Evolutionary conservation across 495 filamentous ascomycete species (phyloP).

Genomic region (Trichoderma reesei): DNA sequence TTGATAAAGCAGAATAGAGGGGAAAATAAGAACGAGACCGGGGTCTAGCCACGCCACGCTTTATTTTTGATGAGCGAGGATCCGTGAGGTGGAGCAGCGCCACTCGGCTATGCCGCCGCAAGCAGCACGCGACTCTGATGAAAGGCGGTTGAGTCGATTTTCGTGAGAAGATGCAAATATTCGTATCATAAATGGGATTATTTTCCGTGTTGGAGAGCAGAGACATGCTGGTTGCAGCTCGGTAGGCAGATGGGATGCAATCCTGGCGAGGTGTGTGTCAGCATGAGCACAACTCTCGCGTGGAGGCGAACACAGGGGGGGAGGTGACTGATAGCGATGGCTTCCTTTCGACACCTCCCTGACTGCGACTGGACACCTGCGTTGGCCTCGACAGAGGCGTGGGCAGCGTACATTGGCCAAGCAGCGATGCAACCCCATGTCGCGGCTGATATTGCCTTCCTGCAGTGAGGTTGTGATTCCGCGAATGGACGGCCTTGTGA

Average conservation of each 20-base stretch:
- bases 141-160: not conserved
- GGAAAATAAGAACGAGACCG: not conserved
- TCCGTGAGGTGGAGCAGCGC: not conserved
- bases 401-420: not conserved
- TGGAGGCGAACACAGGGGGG: no score
- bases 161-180: not conserved
- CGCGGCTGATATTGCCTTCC: not conserved
- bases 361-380: not conserved
- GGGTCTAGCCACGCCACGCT: not conserved
- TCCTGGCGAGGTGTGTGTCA: no score
- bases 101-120: conserved; percentile 6
- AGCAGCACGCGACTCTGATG: not conserved
- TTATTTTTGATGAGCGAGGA: conserved; percentile 4
- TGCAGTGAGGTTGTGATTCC: not conserved
- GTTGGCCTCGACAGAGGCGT: not conserved
- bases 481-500: not conserved
- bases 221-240: no score
- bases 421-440: conserved; percentile 1
- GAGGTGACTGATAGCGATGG: not conserved
- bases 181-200: not conserved
- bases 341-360: not conserved
- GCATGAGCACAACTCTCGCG: no score
- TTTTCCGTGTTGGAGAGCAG: not conserved
- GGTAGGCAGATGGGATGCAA: no score
- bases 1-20: not conserved